Percentiles rank a stretch among this genome's conserved stretches.
These are phyloP conservation scores for Cylindrotheca closterium DNA, from an alignment of 108 stramenopile species.

Conservation along the genomic window DNA sequence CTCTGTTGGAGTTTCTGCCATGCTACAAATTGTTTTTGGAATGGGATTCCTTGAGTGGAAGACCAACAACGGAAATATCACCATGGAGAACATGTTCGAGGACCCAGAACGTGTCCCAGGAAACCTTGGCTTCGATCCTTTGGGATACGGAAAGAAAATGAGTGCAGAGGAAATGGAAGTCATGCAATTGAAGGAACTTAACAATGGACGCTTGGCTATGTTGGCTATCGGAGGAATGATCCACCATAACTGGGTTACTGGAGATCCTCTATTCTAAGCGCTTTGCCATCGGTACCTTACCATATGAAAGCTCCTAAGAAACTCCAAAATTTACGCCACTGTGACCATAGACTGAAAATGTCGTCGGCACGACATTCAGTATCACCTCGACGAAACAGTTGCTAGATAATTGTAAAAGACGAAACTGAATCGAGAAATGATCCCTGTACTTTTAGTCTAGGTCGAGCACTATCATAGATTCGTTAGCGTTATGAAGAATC, in stretches of 20 bases:
- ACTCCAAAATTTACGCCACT: no score
- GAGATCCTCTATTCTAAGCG: constrained; percentile 56
- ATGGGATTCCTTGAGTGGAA: constrained; percentile 81
- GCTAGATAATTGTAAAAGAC: no score
- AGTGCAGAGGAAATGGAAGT: constrained; percentile 58
- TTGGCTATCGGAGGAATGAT: constrained; percentile 91
- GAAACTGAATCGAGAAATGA: no score
- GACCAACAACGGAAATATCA: constrained; percentile 89
- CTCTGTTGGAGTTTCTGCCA: constrained; percentile 69
- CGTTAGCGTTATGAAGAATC: no score
- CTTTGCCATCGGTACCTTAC: no score
- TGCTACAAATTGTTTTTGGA: constrained; percentile 85
- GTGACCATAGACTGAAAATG: no score
- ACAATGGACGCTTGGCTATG: constrained; percentile 91
- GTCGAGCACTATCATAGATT: no score
- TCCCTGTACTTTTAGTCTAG: no score
- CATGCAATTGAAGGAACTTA: constrained; percentile 80
- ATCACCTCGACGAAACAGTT: no score
- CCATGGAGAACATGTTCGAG: constrained; percentile 87
- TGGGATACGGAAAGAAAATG: constrained; percentile 68
- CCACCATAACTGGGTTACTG: constrained; percentile 88
- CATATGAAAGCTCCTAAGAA: no score
- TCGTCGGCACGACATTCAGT: no score
- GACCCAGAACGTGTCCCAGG: constrained; percentile 76
- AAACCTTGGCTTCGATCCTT: constrained; percentile 82